Conservation (phyloP, 1,284 basidiomycete species). For the Vanrija sp. region DNA sequence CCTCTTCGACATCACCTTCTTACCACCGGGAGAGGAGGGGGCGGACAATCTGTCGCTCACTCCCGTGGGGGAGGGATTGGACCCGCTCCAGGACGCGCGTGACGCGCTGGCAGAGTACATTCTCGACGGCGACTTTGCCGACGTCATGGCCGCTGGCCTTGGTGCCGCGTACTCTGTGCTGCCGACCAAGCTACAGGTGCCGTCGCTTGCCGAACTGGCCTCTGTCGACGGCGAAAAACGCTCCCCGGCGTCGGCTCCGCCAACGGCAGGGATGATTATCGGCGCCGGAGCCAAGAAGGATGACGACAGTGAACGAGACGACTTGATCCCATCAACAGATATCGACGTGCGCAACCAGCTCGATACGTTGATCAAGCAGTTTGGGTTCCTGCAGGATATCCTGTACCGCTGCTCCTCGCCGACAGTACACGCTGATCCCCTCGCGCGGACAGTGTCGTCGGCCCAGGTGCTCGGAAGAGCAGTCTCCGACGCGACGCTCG, state of each 20-base stretch:
- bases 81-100: slow-evolving; percentile 74
- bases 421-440: slow-evolving; percentile 18
- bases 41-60: slow-evolving; percentile 26
- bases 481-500: slow-evolving; percentile 73
- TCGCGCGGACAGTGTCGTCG: slow-evolving; percentile 11
- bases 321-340: slow-evolving; percentile 58
- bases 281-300: slow-evolving; percentile 43
- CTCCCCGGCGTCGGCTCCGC: slow-evolving; percentile 57
- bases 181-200: slow-evolving; percentile 67
- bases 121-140: slow-evolving; percentile 91
- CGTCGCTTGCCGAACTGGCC: slow-evolving; percentile 55
- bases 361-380: slow-evolving; percentile 80
- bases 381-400: slow-evolving; percentile 90
- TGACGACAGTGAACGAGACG: slow-evolving; percentile 53
- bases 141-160: slow-evolving; percentile 88
- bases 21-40: slow-evolving; percentile 45
- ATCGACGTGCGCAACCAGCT: slow-evolving; percentile 73
- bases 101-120: slow-evolving; percentile 88
- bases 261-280: slow-evolving; percentile 57
- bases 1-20: slow-evolving; percentile 88
- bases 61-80: slow-evolving; percentile 41
- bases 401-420: slow-evolving; percentile 36
- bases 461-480: slow-evolving; percentile 60
- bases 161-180: slow-evolving; percentile 85
- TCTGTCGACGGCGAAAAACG: slow-evolving; percentile 35